A percentile compares a stretch with the other conserved stretches of the same genome.
These are phyloP conservation scores for Kazachstania viticola DNA, from an alignment of 805 yeast species.

Conservation along the genomic window DNA sequence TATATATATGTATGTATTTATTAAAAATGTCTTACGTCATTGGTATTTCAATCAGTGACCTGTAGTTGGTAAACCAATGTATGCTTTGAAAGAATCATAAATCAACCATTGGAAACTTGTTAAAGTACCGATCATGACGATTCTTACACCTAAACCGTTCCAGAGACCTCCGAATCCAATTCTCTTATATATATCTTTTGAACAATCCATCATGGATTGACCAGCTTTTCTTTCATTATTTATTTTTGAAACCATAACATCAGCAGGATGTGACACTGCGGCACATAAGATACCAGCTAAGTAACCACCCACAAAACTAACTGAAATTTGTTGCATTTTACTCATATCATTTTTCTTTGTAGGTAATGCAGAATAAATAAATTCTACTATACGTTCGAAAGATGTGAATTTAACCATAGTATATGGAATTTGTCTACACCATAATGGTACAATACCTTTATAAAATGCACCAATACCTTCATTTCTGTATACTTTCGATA, in stretches of 20 bases:
- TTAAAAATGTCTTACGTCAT: no score
- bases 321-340: constrained; percentile 76
- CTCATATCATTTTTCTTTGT: constrained; percentile 62
- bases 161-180: constrained; percentile 89
- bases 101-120: constrained; percentile 96
- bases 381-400: constrained; percentile 81
- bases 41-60: constrained; percentile 32
- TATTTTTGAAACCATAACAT: constrained; percentile 91
- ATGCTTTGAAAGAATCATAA: constrained; percentile 93
- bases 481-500: constrained; percentile 47
- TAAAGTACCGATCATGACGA: constrained; percentile 92
- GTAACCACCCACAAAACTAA: constrained; percentile 90
- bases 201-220: constrained; percentile 62
- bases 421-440: constrained; percentile 97
- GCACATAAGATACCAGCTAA: constrained; percentile 97
- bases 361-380: constrained; percentile 64
- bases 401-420: constrained; percentile 96
- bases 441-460: constrained; percentile 82
- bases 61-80: constrained; percentile 88
- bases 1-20: no score
- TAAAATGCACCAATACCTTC: constrained; percentile 72
- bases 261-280: constrained; percentile 95
- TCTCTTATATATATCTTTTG: constrained; percentile 56
- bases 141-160: constrained; percentile 92
- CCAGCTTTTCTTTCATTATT: constrained; percentile 51